Conservation (phyloP, 2,329 filamentous ascomycete species). For the Pestalotiopsis sp. region DNA sequence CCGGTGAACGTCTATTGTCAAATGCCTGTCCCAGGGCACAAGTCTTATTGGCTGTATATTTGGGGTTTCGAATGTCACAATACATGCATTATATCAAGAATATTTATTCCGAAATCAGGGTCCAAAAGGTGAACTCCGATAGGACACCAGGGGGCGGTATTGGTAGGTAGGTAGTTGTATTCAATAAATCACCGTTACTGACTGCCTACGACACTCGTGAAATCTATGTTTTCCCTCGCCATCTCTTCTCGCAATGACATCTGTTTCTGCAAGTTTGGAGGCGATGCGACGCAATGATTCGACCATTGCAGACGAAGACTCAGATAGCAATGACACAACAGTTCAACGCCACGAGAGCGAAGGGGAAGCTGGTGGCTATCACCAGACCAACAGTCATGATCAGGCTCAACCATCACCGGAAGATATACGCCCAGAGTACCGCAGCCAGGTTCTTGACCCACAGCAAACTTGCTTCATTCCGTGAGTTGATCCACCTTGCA, state of each 20-base stretch:
- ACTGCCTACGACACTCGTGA: neutral
- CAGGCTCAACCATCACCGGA: neutral
- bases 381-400: neutral
- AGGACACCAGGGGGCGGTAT: neutral
- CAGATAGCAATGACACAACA: neutral
- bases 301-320: neutral
- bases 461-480: neutral
- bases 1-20: neutral
- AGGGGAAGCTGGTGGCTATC: neutral
- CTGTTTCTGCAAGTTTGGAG: neutral
- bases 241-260: neutral
- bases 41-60: neutral
- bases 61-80: neutral
- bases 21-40: neutral
- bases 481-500: neutral
- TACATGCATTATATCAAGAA: neutral
- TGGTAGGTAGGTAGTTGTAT: neutral
- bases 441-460: neutral
- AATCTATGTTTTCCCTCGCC: neutral
- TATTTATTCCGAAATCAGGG: neutral
- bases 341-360: neutral
- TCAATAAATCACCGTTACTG: neutral
- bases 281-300: neutral
- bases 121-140: neutral
- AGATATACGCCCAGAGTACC: neutral